These are phyloP conservation scores for Spinacia oleracea DNA, from an alignment of 179 eudicot species.

Conservation along the genomic window DNA sequence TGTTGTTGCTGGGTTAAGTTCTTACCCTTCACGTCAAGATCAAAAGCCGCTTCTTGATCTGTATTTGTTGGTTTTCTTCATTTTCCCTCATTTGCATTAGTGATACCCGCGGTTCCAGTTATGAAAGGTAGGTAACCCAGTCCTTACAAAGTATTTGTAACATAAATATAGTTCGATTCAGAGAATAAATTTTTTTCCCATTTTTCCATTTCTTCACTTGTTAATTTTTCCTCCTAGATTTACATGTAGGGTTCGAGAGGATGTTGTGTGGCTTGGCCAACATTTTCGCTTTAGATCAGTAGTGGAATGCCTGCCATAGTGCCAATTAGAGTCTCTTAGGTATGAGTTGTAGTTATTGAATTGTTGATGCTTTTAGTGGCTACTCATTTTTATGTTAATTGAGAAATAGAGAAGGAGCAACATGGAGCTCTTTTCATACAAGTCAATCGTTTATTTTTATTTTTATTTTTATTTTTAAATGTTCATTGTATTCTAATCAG, in stretches of 20 bases:
- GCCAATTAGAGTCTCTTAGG: conserved; percentile 25
- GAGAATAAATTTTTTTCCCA: conserved; percentile 44
- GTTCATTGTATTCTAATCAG: neutral
- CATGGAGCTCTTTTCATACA: conserved; percentile 18
- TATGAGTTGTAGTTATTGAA: conserved; percentile 25
- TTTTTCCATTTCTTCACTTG: conserved; percentile 11
- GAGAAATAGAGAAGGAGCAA: conserved; percentile 21
- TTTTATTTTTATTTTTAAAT: too few species aligned
- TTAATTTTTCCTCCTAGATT: conserved; percentile 24
- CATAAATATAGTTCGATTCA: conserved; percentile 66
- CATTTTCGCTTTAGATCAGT: conserved; percentile 17
- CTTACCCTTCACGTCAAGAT: conserved; percentile 41
- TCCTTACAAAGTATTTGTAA: conserved; percentile 67
- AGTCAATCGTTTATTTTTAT: too few species aligned
- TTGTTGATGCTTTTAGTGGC: conserved; percentile 28
- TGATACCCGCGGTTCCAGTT: conserved; percentile 35
- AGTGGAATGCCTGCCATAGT: conserved; percentile 20
- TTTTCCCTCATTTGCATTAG: conserved; percentile 27
- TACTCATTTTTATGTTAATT: conserved; percentile 27
- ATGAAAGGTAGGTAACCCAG: conserved; percentile 51
- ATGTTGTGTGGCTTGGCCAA: conserved; percentile 32
- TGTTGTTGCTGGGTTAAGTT: conserved; percentile 53
- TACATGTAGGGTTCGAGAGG: conserved; percentile 26
- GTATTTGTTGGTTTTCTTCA: conserved; percentile 23
- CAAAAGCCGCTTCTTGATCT: conserved; percentile 45